phyloP scores from a whole-genome alignment of 768 basidiomycete species.

The Tulasnella sp. region DNA sequence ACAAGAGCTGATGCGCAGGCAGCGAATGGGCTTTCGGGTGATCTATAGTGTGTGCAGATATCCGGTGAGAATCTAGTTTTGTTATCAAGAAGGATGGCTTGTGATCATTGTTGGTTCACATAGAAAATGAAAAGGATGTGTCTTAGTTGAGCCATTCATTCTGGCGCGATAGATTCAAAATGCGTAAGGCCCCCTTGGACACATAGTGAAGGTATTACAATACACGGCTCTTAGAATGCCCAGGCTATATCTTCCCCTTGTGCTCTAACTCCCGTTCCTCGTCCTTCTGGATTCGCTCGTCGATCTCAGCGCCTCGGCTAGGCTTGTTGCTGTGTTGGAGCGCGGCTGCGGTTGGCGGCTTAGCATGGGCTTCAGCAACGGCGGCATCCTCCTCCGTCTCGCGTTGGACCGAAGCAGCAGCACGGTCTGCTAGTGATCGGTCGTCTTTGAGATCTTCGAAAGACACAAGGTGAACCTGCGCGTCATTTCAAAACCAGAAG shows the following conservation, averaged over 20 bases:
- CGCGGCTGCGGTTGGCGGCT: slow-evolving; percentile 40
- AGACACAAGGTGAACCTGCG: not conserved
- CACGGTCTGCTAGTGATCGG: slow-evolving; percentile 10
- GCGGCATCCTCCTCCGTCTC: slow-evolving; percentile 25
- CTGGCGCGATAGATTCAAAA: too few relatives aligned
- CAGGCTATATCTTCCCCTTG: slow-evolving; percentile 33
- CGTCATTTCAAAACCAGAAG: not conserved
- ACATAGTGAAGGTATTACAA: too few relatives aligned
- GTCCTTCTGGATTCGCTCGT: slow-evolving; percentile 43
- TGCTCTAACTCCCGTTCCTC: slow-evolving; percentile 39
- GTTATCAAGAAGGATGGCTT: too few relatives aligned
- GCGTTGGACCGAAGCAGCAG: slow-evolving; percentile 25
- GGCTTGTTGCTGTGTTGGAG: slow-evolving; percentile 47
- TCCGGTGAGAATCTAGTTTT: too few relatives aligned
- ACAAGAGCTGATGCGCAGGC: too few relatives aligned
- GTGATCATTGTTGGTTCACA: too few relatives aligned
- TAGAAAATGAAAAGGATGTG: too few relatives aligned
- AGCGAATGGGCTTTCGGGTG: too few relatives aligned
- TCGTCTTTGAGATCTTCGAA: slow-evolving; percentile 32
- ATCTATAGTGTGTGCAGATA: too few relatives aligned
- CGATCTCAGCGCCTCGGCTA: slow-evolving; percentile 47
- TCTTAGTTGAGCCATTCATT: too few relatives aligned
- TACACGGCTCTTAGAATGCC: too few relatives aligned
- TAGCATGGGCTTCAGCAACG: slow-evolving; percentile 27
- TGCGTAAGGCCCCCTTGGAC: too few relatives aligned